Evolutionary conservation across 2,329 filamentous ascomycete genomes (phyloP).

Genomic region (Cordyceps tenuipes): DNA sequence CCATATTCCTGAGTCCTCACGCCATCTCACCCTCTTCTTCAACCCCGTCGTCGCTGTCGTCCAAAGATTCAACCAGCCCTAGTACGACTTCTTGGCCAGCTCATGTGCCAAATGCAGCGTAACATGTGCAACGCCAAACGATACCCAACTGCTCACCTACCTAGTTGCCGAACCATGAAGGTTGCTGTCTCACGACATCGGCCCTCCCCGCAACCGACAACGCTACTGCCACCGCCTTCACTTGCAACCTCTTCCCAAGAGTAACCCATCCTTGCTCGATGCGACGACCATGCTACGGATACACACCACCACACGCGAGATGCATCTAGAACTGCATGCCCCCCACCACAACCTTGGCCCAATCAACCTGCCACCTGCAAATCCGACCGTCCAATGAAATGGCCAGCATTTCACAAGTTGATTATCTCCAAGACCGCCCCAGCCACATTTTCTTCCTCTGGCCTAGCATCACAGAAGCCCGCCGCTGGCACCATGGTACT

Average conservation of each 20-base stretch:
- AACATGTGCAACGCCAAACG: neutral
- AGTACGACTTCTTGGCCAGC: neutral
- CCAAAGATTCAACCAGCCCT: neutral
- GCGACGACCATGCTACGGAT: neutral
- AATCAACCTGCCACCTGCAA: neutral
- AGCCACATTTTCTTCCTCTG: neutral
- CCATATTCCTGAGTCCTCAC: neutral
- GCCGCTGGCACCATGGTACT: neutral
- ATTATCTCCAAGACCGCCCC: neutral
- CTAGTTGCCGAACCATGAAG: no score
- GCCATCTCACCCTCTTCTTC: conserved; percentile 2
- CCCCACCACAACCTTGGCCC: neutral
- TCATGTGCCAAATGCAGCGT: neutral
- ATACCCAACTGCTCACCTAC: neutral
- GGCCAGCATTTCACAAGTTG: neutral
- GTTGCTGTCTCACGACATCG: neutral
- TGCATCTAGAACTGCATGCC: conserved; percentile 9
- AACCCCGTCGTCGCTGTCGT: neutral
- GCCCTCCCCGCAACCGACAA: neutral
- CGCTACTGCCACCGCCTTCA: neutral
- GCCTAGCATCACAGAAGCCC: neutral
- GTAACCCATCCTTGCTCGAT: neutral
- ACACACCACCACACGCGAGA: conserved; percentile 6
- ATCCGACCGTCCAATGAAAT: neutral
- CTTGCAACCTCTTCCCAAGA: neutral